Conservation (phyloP, 2,329 filamentous ascomycete genomes). For the Stagonosporopsis chrysanthemi region DNA sequence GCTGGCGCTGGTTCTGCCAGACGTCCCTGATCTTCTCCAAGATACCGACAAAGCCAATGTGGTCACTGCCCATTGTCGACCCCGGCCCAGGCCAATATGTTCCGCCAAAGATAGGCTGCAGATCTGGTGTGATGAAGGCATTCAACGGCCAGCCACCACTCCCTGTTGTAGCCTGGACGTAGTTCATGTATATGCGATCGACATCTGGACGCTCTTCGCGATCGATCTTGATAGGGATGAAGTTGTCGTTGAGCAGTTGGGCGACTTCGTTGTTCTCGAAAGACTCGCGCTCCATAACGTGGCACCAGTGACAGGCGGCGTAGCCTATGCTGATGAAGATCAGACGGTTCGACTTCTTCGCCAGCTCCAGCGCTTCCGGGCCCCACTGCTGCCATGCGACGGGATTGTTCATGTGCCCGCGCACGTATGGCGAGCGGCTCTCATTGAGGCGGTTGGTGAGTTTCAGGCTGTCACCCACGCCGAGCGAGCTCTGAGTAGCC, state of each 20-base stretch:
- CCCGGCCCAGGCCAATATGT: constrained; percentile 93
- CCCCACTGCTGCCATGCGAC: constrained; percentile 94
- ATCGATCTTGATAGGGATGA: constrained; percentile 92
- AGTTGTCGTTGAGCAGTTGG: constrained; percentile 80
- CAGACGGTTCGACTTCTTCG: constrained; percentile 81
- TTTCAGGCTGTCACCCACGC: constrained; percentile 38
- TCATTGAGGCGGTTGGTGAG: constrained; percentile 65
- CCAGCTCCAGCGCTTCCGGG: constrained; percentile 76
- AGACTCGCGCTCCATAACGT: constrained; percentile 91
- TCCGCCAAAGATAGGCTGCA: constrained; percentile 93
- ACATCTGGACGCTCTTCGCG: constrained; percentile 93
- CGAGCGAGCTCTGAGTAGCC: constrained; percentile 35
- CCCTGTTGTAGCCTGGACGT: constrained; percentile 90
- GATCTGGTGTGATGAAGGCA: constrained; percentile 91
- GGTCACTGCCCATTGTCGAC: constrained; percentile 60
- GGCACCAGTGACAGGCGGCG: constrained; percentile 89
- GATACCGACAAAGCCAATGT: constrained; percentile 83
- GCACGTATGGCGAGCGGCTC: constrained; percentile 73
- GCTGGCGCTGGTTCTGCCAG: constrained; percentile 85
- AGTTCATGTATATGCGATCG: constrained; percentile 98
- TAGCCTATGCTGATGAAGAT: constrained; percentile 96
- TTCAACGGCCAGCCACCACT: constrained; percentile 94
- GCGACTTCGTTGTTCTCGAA: constrained; percentile 87
- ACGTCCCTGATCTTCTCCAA: constrained; percentile 75
- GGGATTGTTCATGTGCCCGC: constrained; percentile 77